Percentiles rank a stretch among this genome's conserved stretches.
phyloP scores from a whole-genome alignment of 2,329 filamentous ascomycete genomes.

The Sarocladiaceae sp. region DNA sequence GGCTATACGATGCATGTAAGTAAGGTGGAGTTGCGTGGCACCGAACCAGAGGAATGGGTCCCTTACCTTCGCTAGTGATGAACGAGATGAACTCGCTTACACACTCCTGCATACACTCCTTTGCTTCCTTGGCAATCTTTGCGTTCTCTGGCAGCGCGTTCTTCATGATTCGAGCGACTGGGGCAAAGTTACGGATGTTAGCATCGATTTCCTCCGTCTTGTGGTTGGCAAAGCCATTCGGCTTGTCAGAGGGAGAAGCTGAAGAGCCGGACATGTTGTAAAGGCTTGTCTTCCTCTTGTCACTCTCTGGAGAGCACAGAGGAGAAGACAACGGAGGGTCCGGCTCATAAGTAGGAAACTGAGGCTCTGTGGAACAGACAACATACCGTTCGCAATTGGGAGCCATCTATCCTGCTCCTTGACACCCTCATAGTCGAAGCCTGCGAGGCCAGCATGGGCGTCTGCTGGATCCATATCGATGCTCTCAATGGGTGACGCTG shows the following conservation, averaged over 20 bases:
- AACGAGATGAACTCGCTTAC: slow-evolving; percentile 99
- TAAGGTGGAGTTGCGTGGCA: not conserved
- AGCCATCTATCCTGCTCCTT: slow-evolving; percentile 99
- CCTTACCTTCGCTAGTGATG: slow-evolving; percentile 95
- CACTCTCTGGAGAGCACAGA: not conserved
- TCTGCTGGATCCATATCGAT: slow-evolving; percentile 84
- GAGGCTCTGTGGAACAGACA: slow-evolving; percentile 14
- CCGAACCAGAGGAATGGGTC: not conserved
- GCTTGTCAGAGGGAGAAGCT: slow-evolving; percentile 43
- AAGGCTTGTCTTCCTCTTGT: not conserved
- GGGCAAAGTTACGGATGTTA: slow-evolving; percentile 90
- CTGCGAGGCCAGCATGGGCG: slow-evolving; percentile 64
- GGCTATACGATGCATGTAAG: slow-evolving; percentile 44
- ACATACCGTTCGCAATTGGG: slow-evolving; percentile 99
- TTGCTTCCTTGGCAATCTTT: slow-evolving; percentile 98
- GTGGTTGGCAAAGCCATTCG: slow-evolving; percentile 40
- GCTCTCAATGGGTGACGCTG: slow-evolving; percentile 92
- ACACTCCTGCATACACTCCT: slow-evolving; percentile 99
- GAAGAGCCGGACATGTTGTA: slow-evolving; percentile 21
- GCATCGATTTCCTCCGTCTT: slow-evolving; percentile 61
- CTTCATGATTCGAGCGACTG: slow-evolving; percentile 99
- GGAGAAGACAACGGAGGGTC: not conserved
- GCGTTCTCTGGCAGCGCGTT: slow-evolving; percentile 94
- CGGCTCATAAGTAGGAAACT: not conserved
- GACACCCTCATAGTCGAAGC: slow-evolving; percentile 86